phyloP scores from a whole-genome alignment of 257 asterid species.

The Fraxinus excelsior region DNA sequence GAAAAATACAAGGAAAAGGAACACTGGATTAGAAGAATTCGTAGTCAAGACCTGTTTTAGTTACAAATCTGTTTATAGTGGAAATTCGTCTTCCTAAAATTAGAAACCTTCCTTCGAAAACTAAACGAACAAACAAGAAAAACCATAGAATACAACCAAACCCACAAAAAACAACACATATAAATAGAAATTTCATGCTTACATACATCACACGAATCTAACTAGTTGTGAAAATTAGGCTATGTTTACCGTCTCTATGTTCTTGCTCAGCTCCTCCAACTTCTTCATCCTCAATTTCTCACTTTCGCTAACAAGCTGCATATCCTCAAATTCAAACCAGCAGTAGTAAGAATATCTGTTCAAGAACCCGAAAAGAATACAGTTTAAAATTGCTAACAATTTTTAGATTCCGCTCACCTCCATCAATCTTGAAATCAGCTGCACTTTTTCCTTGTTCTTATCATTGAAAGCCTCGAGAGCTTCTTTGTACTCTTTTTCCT shows the following conservation, averaged over 20 bases:
- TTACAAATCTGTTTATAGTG: constrained; percentile 74
- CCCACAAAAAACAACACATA: constrained; percentile 48
- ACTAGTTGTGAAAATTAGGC: constrained; percentile 46
- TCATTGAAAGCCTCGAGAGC: constrained; percentile 96
- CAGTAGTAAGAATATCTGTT: background rate
- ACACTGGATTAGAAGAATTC: constrained; percentile 43
- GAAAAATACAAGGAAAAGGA: constrained; percentile 15
- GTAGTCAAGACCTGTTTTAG: constrained; percentile 64
- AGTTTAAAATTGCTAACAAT: background rate
- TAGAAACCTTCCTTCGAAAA: constrained; percentile 52
- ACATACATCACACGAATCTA: constrained; percentile 78
- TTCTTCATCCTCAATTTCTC: constrained; percentile 91
- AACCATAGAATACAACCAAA: constrained; percentile 58
- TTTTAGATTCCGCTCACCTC: constrained; percentile 62
- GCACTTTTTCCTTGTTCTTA: constrained; percentile 95
- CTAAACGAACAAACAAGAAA: constrained; percentile 49
- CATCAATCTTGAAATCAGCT: constrained; percentile 88
- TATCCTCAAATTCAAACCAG: background rate
- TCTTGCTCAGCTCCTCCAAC: constrained; percentile 99
- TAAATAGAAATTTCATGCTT: constrained; percentile 49
- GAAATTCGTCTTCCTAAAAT: constrained; percentile 56
- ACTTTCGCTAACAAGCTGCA: constrained; percentile 91
- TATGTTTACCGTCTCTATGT: constrained; percentile 67
- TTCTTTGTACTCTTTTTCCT: constrained; percentile 97
- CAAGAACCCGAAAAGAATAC: background rate